These are phyloP conservation scores for Entomortierella beljakovae DNA, from an alignment of 192 early-diverging fungal genomes.

Conservation along the genomic window DNA sequence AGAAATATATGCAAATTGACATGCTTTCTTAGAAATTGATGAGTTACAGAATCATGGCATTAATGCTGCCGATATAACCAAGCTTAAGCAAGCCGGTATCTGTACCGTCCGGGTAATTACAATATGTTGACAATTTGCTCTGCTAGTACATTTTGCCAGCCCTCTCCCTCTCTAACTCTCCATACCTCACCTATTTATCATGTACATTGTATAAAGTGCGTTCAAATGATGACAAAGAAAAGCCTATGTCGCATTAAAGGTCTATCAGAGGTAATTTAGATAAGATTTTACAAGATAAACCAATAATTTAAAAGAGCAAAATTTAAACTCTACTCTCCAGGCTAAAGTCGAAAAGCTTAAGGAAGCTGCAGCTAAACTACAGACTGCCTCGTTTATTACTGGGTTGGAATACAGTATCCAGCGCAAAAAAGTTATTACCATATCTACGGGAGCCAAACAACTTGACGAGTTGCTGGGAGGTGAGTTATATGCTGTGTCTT, in stretches of 20 bases:
- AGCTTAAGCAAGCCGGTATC: slow-evolving; percentile 81
- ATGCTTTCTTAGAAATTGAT: slow-evolving; percentile 56
- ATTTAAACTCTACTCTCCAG: background rate
- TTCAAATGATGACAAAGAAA: slow-evolving; percentile 80
- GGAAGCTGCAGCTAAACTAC: slow-evolving; percentile 77
- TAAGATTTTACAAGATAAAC: too few species aligned
- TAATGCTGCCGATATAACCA: slow-evolving; percentile 81
- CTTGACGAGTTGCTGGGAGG: slow-evolving; percentile 84
- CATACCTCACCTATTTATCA: background rate
- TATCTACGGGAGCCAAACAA: slow-evolving; percentile 82
- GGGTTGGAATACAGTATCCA: slow-evolving; percentile 66
- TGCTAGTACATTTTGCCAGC: too few species aligned
- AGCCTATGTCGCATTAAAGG: slow-evolving; percentile 81
- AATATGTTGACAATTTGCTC: too few species aligned
- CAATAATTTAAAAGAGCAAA: too few species aligned
- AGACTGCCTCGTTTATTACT: slow-evolving; percentile 75
- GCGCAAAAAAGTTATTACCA: slow-evolving; percentile 71
- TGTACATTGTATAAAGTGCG: slow-evolving; percentile 57
- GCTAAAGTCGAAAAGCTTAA: slow-evolving; percentile 90
- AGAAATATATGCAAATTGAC: too few species aligned
- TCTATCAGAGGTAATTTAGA: slow-evolving; percentile 69
- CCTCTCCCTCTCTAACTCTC: too few species aligned
- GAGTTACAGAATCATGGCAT: slow-evolving; percentile 77
- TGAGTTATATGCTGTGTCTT: background rate
- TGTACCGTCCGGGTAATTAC: slow-evolving; percentile 74